Percentiles rank a stretch among this genome's conserved stretches.
phyloP scores from a whole-genome alignment of 495 filamentous ascomycete species.

The Penicillium canariense region DNA sequence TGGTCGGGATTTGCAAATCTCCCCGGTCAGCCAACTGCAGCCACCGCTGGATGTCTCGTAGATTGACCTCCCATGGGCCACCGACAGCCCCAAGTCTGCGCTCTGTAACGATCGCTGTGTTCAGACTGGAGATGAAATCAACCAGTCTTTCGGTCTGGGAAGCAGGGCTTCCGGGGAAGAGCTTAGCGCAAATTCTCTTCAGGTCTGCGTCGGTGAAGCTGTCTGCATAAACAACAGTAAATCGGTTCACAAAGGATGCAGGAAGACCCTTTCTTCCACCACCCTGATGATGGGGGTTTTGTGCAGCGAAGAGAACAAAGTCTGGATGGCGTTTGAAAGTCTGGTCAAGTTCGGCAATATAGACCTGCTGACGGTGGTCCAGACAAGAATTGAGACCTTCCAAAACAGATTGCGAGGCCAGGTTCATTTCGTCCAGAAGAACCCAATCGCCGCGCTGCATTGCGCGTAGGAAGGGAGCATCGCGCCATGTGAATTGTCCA shows the following conservation, averaged over 20 bases:
- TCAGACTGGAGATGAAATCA: slow-evolving; percentile 75
- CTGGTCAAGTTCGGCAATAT: slow-evolving; percentile 90
- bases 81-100: slow-evolving; percentile 73
- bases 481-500: slow-evolving; percentile 89
- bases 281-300: slow-evolving; percentile 97
- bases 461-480: slow-evolving; percentile 90
- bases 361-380: slow-evolving; percentile 95
- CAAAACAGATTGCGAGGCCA: slow-evolving; percentile 94
- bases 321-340: slow-evolving; percentile 85
- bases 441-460: slow-evolving; percentile 98
- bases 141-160: slow-evolving; percentile 62
- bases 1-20: slow-evolving; percentile 53
- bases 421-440: slow-evolving; percentile 96
- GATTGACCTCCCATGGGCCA: slow-evolving; percentile 95
- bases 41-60: slow-evolving; percentile 91
- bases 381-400: slow-evolving; percentile 97
- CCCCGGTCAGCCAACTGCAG: slow-evolving; percentile 62
- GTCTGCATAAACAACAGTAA: slow-evolving; percentile 96
- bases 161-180: slow-evolving; percentile 61
- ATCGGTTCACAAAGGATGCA: slow-evolving; percentile 94
- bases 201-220: slow-evolving; percentile 79
- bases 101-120: slow-evolving; percentile 62
- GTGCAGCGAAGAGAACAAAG: slow-evolving; percentile 91
- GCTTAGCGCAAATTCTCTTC: slow-evolving; percentile 71
- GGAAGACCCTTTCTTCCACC: slow-evolving; percentile 94